Evolutionary conservation across 768 basidiomycete species (phyloP), one percentile per base, ranked within the genome.

Genomic region (Mycena polygramma): DNA sequence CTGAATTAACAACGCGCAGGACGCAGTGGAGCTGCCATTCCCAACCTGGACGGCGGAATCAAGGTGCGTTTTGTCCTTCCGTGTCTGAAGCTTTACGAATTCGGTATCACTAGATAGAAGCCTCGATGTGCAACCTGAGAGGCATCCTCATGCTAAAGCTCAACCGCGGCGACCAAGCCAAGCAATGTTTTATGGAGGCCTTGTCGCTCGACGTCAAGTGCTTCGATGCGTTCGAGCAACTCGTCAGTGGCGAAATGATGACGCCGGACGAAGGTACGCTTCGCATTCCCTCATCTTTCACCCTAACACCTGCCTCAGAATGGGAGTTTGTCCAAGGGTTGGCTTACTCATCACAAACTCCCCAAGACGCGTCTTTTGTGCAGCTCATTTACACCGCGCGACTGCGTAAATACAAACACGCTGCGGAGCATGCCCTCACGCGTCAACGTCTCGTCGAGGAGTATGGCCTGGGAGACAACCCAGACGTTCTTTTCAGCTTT

Each of bases 221-320:
- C 79, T 99, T 95, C 75, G 98, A 99, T 73, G 92, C 96, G 2
- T 98, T 98, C 77, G 91, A 94, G 69, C 93, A 96, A 70, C 87
- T 99, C 13, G 84, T 98, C 35, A 92, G 90, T 22, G 94, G 95
- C 2, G 95, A 97, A 78, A 97, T 99, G 95, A 95, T 99, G 94
- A 90, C 93, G 14, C 90, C 94, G 1, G 92, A 95, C 68, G 98
- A 99, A 89, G 97, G 97, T 94, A 52, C n/a, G 79, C 66, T 30
- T n/a, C 61, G n/a, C 15, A 13, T 35, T 22, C 35, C 22, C 22
- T 30, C 60, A 55, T 48, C 37, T 72, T 52, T 49, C 19, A 37
- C 39, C 36, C 55, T 67, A 15, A 69, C 54, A 35, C 51, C 4
- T 36, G 22, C 53, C 51, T 5, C 74, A 98, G 98, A 99, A 80